Base-by-base conservation (phyloP, 225 moss, liverwort and hornwort genomes). In the Physcomitrellopsis africana region DNA sequence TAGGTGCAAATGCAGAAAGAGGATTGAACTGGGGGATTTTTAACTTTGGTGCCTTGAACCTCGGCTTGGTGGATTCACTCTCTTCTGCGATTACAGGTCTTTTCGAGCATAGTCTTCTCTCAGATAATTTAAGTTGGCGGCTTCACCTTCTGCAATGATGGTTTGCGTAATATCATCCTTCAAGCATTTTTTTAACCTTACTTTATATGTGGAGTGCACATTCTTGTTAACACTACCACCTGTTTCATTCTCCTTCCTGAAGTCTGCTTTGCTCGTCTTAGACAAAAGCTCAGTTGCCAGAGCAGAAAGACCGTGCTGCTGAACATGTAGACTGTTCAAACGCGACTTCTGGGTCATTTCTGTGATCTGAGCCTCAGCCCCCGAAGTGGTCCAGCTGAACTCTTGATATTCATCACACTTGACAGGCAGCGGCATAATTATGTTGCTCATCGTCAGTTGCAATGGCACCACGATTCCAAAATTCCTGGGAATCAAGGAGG, bases 31-130 rank as follows among this genome's bases (percentile, higher is more conserved):
- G 72, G 82, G 45, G 57, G 77, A 77, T 74, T 81, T 55, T 75
- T 77, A 81, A 81, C 83, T 79, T 83, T 72, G 83, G 78, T 56
- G 56, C 78, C 78, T 80, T 83, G 77, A 83, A 78, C 77, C 81
- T 83, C 64, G 76, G 83, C 83, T 78, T 66, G 82, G 76, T 75
- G 71, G 75, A 52, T 66, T 72, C 74, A 75, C 75, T 81, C 81
- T 67, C 78, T 81, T 80, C 86, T 72, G 67, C 56, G 70, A 53
- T 67, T 66, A 63, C 70, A 70, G 1, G 14, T 51, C n/a, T n/a
- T n/a, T n/a, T n/a, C 49, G 62, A 72, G 61, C 46, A 27, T 32
- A 19, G 18, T 67, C 72, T 72, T 71, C 71, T 51, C 72, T 77
- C 61, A 56, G 47, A 53, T 43, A 43, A 66, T 27, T 65, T 37